Conservation (phyloP, 164 flowering plant genomes). For the Vitis cinerea region DNA sequence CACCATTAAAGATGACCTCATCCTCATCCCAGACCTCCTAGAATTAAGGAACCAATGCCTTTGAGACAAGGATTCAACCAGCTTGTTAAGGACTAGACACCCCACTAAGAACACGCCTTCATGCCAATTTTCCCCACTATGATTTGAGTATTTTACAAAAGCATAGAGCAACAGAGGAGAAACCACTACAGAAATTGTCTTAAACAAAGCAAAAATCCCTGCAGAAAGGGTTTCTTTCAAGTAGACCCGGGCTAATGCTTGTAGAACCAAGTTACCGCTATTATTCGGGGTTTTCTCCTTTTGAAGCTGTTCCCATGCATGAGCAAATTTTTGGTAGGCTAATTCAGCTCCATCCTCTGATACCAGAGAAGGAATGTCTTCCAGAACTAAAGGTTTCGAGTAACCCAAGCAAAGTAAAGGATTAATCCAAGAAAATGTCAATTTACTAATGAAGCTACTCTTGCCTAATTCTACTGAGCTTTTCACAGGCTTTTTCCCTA, state of each 20-base stretch:
- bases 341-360: slow-evolving; percentile 57
- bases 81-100: slow-evolving; percentile 46
- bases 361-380: slow-evolving; percentile 64
- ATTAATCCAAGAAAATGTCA: slow-evolving; percentile 78
- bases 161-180: slow-evolving; percentile 65
- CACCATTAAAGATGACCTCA: slow-evolving; percentile 82
- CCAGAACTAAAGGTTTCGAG: slow-evolving; percentile 49
- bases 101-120: slow-evolving; percentile 56
- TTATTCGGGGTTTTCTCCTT: slow-evolving; percentile 18
- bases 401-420: slow-evolving; percentile 64
- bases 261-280: slow-evolving; percentile 31
- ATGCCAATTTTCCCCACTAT: slow-evolving; percentile 17
- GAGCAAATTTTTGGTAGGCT: slow-evolving; percentile 47
- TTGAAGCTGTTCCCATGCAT: slow-evolving; percentile 37
- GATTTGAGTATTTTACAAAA: slow-evolving; percentile 52
- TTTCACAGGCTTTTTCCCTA: slow-evolving; percentile 21
- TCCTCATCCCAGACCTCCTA: slow-evolving; percentile 69
- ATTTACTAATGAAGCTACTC: slow-evolving; percentile 38
- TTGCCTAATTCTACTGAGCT: slow-evolving; percentile 11
- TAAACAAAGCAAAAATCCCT: slow-evolving; percentile 50
- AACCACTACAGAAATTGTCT: slow-evolving; percentile 43
- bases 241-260: slow-evolving; percentile 51
- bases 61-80: slow-evolving; percentile 66
- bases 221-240: slow-evolving; percentile 46
- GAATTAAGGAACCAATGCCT: slow-evolving; percentile 64